phyloP scores from a whole-genome alignment of 2,329 filamentous ascomycete genomes.

The Monilinia fructigena region DNA sequence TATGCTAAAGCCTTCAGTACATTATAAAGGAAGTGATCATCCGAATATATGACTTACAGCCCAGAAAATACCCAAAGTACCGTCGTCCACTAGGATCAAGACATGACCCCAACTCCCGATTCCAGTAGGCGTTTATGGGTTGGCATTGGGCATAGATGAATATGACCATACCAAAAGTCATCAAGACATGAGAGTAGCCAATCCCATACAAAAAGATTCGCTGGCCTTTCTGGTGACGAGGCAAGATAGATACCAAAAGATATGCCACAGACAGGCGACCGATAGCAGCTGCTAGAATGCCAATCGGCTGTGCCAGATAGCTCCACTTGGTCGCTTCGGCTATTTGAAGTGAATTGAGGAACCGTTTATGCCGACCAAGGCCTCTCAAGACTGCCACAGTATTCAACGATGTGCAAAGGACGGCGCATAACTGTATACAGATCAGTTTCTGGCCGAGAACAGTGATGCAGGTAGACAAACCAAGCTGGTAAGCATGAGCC shows the following conservation, averaged over 20 bases:
- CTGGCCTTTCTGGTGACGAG: not conserved
- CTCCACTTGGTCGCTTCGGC: slow-evolving; percentile 9
- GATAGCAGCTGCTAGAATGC: not conserved
- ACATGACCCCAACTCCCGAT: not conserved
- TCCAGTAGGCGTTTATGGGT: slow-evolving; percentile 1
- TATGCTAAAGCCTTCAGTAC: not conserved
- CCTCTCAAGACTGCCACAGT: slow-evolving; percentile 1
- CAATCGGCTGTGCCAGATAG: slow-evolving; percentile 5
- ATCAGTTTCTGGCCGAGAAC: not conserved
- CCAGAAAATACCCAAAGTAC: slow-evolving; percentile 8
- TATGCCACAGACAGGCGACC: slow-evolving; percentile 2
- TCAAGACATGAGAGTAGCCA: slow-evolving; percentile 1
- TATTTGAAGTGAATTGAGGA: not conserved
- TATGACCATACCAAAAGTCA: not conserved
- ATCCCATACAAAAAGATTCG: not conserved
- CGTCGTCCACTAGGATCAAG: not conserved
- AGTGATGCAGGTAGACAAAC: not conserved
- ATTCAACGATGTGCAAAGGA: not conserved
- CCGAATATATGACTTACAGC: not conserved
- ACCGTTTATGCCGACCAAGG: slow-evolving; percentile 3
- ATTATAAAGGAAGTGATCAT: no score
- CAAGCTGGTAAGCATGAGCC: not conserved
- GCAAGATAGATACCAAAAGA: slow-evolving; percentile 1
- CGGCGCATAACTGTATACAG: not conserved
- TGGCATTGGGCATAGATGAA: slow-evolving; percentile 4